Conservation (phyloP, 306 rosid genomes). For the Cicer yamashitae region DNA sequence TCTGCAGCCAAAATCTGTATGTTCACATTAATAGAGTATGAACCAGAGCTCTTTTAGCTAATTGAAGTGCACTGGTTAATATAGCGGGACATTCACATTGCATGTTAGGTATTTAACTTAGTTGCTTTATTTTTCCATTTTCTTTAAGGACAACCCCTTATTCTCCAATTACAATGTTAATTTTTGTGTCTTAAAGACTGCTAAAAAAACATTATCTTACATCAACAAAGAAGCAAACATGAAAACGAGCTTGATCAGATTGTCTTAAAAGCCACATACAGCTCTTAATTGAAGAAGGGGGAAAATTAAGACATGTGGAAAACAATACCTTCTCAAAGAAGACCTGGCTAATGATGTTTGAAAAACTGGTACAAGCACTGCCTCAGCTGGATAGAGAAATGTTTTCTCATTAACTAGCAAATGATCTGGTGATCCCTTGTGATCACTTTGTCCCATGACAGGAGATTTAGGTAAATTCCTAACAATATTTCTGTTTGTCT, state of each 20-base stretch:
- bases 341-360: constrained; percentile 80
- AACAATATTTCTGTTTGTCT: constrained; percentile 54
- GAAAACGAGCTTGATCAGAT: constrained; percentile 26
- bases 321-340: constrained; percentile 79
- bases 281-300: constrained; percentile 27
- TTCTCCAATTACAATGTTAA: constrained; percentile 1
- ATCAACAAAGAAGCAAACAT: constrained; percentile 27
- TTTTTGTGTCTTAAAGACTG: constrained; percentile 5
- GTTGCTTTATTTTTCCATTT: constrained; percentile 23
- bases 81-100: constrained; percentile 27
- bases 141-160: not conserved
- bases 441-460: constrained; percentile 67
- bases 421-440: constrained; percentile 66
- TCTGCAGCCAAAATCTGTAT: constrained; percentile 97
- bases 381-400: constrained; percentile 88
- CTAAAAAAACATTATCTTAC: constrained; percentile 1
- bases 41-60: constrained; percentile 24
- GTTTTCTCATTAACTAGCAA: constrained; percentile 66
- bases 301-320: constrained; percentile 20
- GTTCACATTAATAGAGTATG: constrained; percentile 42
- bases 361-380: constrained; percentile 85
- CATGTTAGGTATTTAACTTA: not conserved
- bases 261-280: constrained; percentile 25
- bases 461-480: constrained; percentile 61
- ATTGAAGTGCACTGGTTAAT: constrained; percentile 15